phyloP scores from a whole-genome alignment of 352 stramenopile species.

The Globisporangium spiculum region DNA sequence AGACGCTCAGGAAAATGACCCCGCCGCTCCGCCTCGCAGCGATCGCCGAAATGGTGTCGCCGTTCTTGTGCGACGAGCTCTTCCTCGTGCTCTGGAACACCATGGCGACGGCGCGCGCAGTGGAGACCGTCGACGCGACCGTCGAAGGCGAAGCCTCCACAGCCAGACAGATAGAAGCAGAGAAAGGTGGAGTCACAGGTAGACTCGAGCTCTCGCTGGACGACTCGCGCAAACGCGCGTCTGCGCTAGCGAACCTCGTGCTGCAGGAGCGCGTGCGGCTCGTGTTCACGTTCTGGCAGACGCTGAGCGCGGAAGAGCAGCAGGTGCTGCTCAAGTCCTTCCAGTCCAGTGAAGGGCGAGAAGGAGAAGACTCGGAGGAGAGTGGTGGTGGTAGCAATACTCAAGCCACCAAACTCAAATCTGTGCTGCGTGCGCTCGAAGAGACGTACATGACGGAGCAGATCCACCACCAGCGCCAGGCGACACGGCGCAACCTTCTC shows the following conservation, averaged over 20 bases:
- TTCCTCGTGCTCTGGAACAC: slow-evolving; percentile 63
- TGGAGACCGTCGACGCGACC: slow-evolving; percentile 19
- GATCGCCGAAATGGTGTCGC: slow-evolving; percentile 42
- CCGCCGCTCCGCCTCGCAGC: slow-evolving; percentile 23
- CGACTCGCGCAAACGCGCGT: slow-evolving; percentile 35
- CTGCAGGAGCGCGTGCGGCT: slow-evolving; percentile 64
- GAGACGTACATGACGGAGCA: slow-evolving; percentile 64
- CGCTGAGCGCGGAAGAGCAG: slow-evolving; percentile 52
- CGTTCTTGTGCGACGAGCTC: slow-evolving; percentile 56
- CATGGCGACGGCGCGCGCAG: slow-evolving; percentile 32
- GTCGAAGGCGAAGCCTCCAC: neutral
- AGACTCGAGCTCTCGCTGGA: slow-evolving; percentile 14
- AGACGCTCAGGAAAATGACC: slow-evolving; percentile 37
- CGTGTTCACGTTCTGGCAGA: slow-evolving; percentile 45
- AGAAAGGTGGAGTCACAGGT: neutral
- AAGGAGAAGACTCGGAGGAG: neutral
- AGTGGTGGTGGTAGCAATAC: neutral
- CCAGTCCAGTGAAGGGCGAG: slow-evolving; percentile 7
- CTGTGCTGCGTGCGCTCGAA: slow-evolving; percentile 47
- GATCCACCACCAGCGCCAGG: slow-evolving; percentile 42
- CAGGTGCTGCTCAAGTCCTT: slow-evolving; percentile 33
- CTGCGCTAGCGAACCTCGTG: slow-evolving; percentile 41
- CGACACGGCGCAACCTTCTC: slow-evolving; percentile 26
- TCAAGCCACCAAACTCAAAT: slow-evolving; percentile 28
- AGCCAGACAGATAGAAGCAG: neutral